Base-by-base conservation (phyloP, 2,329 filamentous ascomycete species). In the Pseudogymnoascus sp. region DNA sequence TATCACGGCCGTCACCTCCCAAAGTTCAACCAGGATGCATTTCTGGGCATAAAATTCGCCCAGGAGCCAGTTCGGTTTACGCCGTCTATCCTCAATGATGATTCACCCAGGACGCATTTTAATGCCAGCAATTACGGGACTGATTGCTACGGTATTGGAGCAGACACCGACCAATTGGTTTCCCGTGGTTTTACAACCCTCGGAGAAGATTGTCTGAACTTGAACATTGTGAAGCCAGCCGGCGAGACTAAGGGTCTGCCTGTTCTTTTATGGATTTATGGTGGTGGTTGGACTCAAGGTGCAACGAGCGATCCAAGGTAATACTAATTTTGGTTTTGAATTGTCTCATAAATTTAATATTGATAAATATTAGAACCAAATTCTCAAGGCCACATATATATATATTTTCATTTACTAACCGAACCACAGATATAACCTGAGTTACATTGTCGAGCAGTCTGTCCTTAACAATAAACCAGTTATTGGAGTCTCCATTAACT, bases 401-500 rank as follows among this genome's bases (percentile, higher is more conserved):
- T 50, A 3, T 18, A 14, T 18, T 16, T n/a, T 32, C 25, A 54
- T 7, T 32, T 18, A 68, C 73, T 67, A 78, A 79, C 5, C 74
- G 74, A 32, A 73, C 71, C 3, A 64, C 68, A n/a, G 77, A 79
- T 86, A 85, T 67, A 85, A 86, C 65, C 73, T 84, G 59, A 80
- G 79, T n/a, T 81, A 78, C 62, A 78, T 85, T 54, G 78, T 85
- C 1, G 64, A 74, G 12, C 74, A 77, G 41, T 74, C 76, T 1
- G 71, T 74, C 6, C 64, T 70, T 6, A 75, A 64, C 32, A 60
- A 60, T 1, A 65, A 63, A 7, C 65, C 65, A 8, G 65, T 28
- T 83, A 79, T 73, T 70, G 79, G 9, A 74, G 61, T 86, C 43
- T 81, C 77, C 68, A 79, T 84, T 68, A 81, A 81, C 71, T 84